phyloP scores from a whole-genome alignment of 73 alveolate species.

The Paramecium primaurelia region DNA sequence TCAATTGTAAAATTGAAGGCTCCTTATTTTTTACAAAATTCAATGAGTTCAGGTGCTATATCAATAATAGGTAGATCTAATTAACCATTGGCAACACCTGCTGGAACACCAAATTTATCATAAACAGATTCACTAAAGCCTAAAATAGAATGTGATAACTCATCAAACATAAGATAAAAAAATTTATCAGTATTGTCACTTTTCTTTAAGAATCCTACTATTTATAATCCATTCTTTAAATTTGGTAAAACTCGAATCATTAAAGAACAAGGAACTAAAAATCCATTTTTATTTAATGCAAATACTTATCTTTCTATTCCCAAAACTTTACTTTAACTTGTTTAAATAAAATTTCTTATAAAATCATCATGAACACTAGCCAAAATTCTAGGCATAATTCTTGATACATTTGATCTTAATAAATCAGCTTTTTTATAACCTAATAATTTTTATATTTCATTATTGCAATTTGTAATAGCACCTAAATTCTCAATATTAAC shows the following conservation, averaged over 20 bases:
- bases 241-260: conserved; percentile 57
- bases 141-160: conserved; percentile 21
- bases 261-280: conserved; percentile 52
- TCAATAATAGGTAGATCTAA: conserved; percentile 19
- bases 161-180: conserved; percentile 23
- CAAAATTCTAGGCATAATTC: conserved; percentile 58
- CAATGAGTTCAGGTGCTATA: neutral
- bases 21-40: neutral
- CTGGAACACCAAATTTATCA: conserved; percentile 47
- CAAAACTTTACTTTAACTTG: conserved; percentile 48
- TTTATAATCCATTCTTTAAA: conserved; percentile 40
- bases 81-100: conserved; percentile 30
- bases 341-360: conserved; percentile 29
- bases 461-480: conserved; percentile 36
- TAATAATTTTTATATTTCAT: conserved; percentile 32
- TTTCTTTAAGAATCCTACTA: conserved; percentile 50
- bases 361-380: conserved; percentile 59
- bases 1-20: conserved; percentile 11
- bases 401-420: conserved; percentile 30
- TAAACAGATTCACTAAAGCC: conserved; percentile 39
- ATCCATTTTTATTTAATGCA: conserved; percentile 38
- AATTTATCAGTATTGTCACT: conserved; percentile 9
- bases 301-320: conserved; percentile 53
- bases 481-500: conserved; percentile 45
- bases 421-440: conserved; percentile 50